Evolutionary conservation across 2,329 filamentous ascomycete species (phyloP), one percentile per base, ranked within the genome.

Genomic region (Metarhizium guizhouense): DNA sequence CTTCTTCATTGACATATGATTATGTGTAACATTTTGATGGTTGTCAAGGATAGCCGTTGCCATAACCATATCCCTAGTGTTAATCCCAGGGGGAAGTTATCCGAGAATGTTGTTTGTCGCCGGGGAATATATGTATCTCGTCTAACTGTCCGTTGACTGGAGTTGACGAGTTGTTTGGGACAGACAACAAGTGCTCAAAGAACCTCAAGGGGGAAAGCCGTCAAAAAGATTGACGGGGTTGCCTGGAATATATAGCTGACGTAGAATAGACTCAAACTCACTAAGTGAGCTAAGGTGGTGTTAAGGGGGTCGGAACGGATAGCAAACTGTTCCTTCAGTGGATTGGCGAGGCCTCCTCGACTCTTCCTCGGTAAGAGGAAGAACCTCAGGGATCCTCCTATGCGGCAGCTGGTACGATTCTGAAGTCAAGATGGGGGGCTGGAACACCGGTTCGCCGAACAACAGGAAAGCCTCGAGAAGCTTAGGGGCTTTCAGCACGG

Each of bases 331-430:
- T 86, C 87, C 90, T 82, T 88, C 82, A 81, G 81, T 86, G 82
- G 86, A 85, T 84, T 88, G 89, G 87, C 90, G 88, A 90, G 89
- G 90, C 87, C 90, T 93, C 87, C 88, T 90, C 88, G 91, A 96
- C 90, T 94, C 94, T 95, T 93, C 94, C 94, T 92, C 93, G 76
- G 79, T 80, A 79, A 94, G 93, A 96, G 92, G 93, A 97, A 97
- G 93, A 95, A 92, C 88, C 88, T 86, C 83, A 84, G 84, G 86
- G 86, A 84, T 84, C 86, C 88, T 95, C 89, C 90, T 97, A 99
- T 99, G 93, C 94, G 94, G 94, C 94, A 97, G 93, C 90, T 95
- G 88, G 83, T 79, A 76, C 74, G 76, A 76, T 76, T 81, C 75
- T 73, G 81, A 76, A 71, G 76, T 81, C 73, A 79, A 81, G 64